Evolutionary conservation across 176 grass and related monocot species (phyloP).

Genomic region (Zoysia japonica): DNA sequence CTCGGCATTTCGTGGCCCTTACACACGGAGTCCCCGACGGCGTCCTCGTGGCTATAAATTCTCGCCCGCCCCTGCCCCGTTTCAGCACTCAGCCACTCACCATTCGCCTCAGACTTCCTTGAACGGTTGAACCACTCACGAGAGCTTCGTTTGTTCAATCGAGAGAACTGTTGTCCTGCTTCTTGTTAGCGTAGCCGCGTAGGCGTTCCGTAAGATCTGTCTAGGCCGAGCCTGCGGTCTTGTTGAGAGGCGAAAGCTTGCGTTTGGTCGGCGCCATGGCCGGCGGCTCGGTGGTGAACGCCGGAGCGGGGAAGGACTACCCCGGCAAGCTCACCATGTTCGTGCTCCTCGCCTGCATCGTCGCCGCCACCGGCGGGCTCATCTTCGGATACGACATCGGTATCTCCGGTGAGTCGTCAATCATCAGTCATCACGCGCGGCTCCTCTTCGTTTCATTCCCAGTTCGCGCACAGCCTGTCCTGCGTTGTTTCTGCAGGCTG

Average conservation of each 20-base stretch:
- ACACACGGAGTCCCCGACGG: background rate
- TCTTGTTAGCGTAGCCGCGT: background rate
- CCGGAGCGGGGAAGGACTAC: slow-evolving; percentile 68
- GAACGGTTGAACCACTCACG: background rate
- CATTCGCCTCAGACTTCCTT: background rate
- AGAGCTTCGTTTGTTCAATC: background rate
- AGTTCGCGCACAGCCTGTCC: too few species aligned
- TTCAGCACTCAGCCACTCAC: background rate
- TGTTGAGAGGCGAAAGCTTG: background rate
- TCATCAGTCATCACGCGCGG: too few species aligned
- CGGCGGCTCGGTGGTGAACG: slow-evolving; percentile 65
- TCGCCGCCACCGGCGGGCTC: slow-evolving; percentile 91
- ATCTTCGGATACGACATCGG: slow-evolving; percentile 97
- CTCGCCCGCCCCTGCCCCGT: slow-evolving; percentile 16
- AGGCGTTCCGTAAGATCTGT: background rate
- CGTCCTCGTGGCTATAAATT: slow-evolving; percentile 32
- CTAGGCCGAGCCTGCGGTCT: background rate
- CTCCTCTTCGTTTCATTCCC: too few species aligned
- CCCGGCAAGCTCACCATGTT: slow-evolving; percentile 86
- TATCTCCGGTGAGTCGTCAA: slow-evolving; percentile 64
- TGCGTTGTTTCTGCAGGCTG: too few species aligned
- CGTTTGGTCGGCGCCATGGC: slow-evolving; percentile 46
- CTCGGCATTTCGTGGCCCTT: background rate
- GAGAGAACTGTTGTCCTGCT: background rate
- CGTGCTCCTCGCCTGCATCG: slow-evolving; percentile 83